A percentile compares a stretch with the other conserved stretches of the same genome.
phyloP scores from a whole-genome alignment of 345 rosid species.

The Eucalyptus tenuipes region DNA sequence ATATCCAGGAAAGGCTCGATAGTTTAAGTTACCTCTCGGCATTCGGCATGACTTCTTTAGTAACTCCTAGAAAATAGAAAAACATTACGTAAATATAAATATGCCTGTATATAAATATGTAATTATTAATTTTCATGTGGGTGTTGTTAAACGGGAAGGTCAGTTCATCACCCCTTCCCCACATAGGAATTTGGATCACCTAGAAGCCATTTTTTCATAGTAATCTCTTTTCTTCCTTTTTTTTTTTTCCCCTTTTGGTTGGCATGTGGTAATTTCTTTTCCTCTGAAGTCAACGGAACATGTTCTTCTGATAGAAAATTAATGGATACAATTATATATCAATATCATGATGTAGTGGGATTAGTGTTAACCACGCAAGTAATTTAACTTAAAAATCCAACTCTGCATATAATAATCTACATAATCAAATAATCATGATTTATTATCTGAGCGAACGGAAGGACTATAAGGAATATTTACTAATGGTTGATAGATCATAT shows the following conservation, averaged over 20 bases:
- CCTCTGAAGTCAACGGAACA: neutral
- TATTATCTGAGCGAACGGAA: fast-evolving
- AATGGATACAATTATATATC: neutral
- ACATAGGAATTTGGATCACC: neutral
- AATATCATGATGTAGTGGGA: neutral
- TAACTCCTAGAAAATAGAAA: neutral
- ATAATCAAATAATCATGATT: no score
- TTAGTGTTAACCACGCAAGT: neutral
- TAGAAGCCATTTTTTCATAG: neutral
- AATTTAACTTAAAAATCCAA: no score
- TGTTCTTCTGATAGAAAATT: neutral
- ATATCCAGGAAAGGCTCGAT: neutral
- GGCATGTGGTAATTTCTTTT: neutral
- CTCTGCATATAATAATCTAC: neutral
- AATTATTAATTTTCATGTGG: neutral
- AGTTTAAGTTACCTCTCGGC: neutral
- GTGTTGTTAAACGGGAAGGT: neutral
- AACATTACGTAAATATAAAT: neutral
- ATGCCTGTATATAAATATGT: neutral
- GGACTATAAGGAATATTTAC: no score
- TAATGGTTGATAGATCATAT: neutral
- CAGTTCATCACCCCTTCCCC: neutral
- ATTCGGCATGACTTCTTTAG: neutral
- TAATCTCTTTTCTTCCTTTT: neutral
- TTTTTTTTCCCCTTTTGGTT: neutral